Evolutionary conservation across 2,329 filamentous ascomycete species (phyloP).

Genomic region (Colletotrichum sansevieriae): DNA sequence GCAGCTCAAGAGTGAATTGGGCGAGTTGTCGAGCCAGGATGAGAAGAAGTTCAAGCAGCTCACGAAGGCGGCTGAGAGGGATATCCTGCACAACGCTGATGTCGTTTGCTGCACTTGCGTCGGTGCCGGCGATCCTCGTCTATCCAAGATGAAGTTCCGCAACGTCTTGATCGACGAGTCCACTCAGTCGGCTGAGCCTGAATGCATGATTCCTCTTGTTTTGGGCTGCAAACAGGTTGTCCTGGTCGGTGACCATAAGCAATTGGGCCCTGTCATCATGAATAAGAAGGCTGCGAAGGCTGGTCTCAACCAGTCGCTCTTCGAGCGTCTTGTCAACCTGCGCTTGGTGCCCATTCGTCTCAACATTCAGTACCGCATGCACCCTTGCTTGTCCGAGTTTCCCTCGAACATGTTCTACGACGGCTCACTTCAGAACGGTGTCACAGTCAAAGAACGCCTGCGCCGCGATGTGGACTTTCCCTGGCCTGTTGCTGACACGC

Average conservation of each 20-base stretch:
- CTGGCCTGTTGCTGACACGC: constrained; percentile 92
- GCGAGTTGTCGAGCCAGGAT: constrained; percentile 93
- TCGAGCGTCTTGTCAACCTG: constrained; percentile 95
- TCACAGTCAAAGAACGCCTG: constrained; percentile 88
- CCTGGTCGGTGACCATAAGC: constrained; percentile 98
- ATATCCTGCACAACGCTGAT: constrained; percentile 94
- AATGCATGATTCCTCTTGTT: constrained; percentile 98
- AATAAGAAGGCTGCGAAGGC: constrained; percentile 99
- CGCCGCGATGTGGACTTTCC: constrained; percentile 97
- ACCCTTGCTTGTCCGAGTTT: constrained; percentile 96
- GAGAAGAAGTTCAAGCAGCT: constrained; percentile 99
- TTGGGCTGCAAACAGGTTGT: constrained; percentile 99
- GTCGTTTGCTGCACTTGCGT: constrained; percentile 99
- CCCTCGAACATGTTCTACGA: constrained; percentile 99
- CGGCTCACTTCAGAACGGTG: constrained; percentile 94
- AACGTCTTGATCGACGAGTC: constrained; percentile 99
- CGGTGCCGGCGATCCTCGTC: constrained; percentile 93
- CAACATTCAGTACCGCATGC: constrained; percentile 99
- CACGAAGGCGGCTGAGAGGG: constrained; percentile 91
- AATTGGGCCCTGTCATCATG: constrained; percentile 98
- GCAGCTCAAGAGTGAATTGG: constrained; percentile 90
- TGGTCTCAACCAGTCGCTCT: constrained; percentile 96
- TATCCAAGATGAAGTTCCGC: constrained; percentile 97
- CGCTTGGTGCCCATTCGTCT: constrained; percentile 90
- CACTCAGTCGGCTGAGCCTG: constrained; percentile 96